These are phyloP conservation scores for Tephrocybe sp. DNA, from an alignment of 768 basidiomycete genomes.

Conservation along the genomic window DNA sequence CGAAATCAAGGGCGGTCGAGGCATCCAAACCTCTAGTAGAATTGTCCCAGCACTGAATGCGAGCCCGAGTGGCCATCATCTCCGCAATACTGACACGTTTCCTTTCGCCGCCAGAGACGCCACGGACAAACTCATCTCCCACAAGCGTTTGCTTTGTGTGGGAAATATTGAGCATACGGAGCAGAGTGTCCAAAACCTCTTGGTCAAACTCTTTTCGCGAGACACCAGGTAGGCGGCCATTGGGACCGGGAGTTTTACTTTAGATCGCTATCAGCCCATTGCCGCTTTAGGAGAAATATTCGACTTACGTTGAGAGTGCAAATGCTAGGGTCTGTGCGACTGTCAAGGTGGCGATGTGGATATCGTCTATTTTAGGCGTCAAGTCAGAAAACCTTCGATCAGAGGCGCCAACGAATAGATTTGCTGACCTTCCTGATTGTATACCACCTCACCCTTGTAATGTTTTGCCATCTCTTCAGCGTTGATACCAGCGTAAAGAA, in stretches of 20 bases:
- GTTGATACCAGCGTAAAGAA: slow-evolving; percentile 80
- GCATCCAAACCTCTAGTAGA: slow-evolving; percentile 81
- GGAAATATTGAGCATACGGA: slow-evolving; percentile 80
- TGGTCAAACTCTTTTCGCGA: slow-evolving; percentile 55
- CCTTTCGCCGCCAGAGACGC: slow-evolving; percentile 76
- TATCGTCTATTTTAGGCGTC: slow-evolving; percentile 51
- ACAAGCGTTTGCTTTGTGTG: slow-evolving; percentile 80
- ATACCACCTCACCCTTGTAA: slow-evolving; percentile 79
- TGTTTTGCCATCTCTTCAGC: slow-evolving; percentile 72
- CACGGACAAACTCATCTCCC: slow-evolving; percentile 84
- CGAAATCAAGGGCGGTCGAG: slow-evolving; percentile 86
- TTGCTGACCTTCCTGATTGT: slow-evolving; percentile 65
- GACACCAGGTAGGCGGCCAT: slow-evolving; percentile 67
- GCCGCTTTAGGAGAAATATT: neutral
- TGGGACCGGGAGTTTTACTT: slow-evolving; percentile 69
- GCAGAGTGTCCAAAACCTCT: slow-evolving; percentile 56
- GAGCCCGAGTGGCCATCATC: slow-evolving; percentile 81
- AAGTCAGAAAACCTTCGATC: slow-evolving; percentile 2
- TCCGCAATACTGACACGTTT: slow-evolving; percentile 84
- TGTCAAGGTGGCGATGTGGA: slow-evolving; percentile 79
- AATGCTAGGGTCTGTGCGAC: slow-evolving; percentile 76
- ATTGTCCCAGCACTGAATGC: slow-evolving; percentile 83
- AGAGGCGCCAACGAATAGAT: neutral
- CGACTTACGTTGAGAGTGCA: slow-evolving; percentile 54
- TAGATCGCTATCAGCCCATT: slow-evolving; percentile 2